A percentile compares a stretch with the other conserved stretches of the same genome.
These are phyloP conservation scores for Trypanosoma platydactyli DNA, from an alignment of 208 protist species.

Conservation along the genomic window DNA sequence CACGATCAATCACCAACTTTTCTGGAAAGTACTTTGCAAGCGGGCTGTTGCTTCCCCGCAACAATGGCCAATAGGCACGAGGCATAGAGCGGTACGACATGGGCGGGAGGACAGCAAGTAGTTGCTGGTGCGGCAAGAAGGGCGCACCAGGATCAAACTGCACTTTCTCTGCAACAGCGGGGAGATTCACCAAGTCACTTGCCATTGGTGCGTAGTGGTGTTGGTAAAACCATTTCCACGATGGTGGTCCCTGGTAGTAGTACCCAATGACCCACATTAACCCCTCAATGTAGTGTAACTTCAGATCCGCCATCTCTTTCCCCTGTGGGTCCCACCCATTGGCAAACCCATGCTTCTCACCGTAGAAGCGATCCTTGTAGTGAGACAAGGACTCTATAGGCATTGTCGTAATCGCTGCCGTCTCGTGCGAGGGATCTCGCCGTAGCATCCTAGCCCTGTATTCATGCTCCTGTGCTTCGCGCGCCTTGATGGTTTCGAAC, in stretches of 20 bases:
- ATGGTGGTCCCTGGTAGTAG: constrained; percentile 87
- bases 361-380: constrained; percentile 88
- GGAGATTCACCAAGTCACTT: constrained; percentile 85
- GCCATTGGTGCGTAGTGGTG: constrained; percentile 93
- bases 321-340: constrained; percentile 67
- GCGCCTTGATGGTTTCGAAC: constrained; percentile 62
- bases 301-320: constrained; percentile 64
- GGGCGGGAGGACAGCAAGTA: constrained; percentile 98
- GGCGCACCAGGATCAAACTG: constrained; percentile 75
- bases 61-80: constrained; percentile 86
- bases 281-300: constrained; percentile 85
- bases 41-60: constrained; percentile 61
- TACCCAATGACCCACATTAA: constrained; percentile 88
- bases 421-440: constrained; percentile 68
- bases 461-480: constrained; percentile 77
- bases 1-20: constrained; percentile 86
- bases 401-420: constrained; percentile 37
- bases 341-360: constrained; percentile 83
- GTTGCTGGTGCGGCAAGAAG: constrained; percentile 94
- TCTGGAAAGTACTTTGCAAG: constrained; percentile 84
- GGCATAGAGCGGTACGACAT: constrained; percentile 91
- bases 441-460: constrained; percentile 64
- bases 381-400: constrained; percentile 30
- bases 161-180: constrained; percentile 49
- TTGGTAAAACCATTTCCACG: constrained; percentile 93